phyloP scores from a whole-genome alignment of 371 early-diverging fungal genomes.

The Apophysomyces variabilis region DNA sequence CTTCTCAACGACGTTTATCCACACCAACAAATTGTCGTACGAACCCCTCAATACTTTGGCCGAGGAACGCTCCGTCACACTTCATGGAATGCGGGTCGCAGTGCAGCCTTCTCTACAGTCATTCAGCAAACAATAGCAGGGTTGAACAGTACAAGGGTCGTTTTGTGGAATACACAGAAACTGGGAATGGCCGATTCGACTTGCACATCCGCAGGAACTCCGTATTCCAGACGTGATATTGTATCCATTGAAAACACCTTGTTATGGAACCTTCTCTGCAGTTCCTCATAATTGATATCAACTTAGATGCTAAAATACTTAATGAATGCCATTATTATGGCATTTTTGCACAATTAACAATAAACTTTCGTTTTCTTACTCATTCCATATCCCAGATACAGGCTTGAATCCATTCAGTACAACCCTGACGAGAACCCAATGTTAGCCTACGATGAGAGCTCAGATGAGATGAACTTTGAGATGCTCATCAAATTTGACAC shows the following conservation, averaged over 20 bases:
- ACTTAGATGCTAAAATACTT: constrained; percentile 1
- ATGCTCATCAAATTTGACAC: too few relatives aligned
- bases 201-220: constrained; percentile 18
- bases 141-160: constrained; percentile 3
- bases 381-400: too few relatives aligned
- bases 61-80: constrained; percentile 16
- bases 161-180: constrained; percentile 42
- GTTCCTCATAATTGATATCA: constrained; percentile 8
- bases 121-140: constrained; percentile 20
- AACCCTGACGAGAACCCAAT: too few relatives aligned
- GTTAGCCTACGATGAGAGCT: too few relatives aligned
- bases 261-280: constrained; percentile 28
- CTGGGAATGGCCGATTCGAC: constrained; percentile 30
- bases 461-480: too few relatives aligned
- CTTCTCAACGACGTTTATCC: constrained; percentile 25
- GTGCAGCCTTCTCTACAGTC: constrained; percentile 36
- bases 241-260: constrained; percentile 28
- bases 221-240: constrained; percentile 28
- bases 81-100: constrained; percentile 38
- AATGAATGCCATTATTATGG: constrained; percentile 2
- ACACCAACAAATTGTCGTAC: constrained; percentile 31
- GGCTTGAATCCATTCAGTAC: too few relatives aligned
- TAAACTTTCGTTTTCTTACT: too few relatives aligned
- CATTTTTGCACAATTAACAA: too few relatives aligned
- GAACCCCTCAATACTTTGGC: constrained; percentile 36